A percentile compares a stretch with the other conserved stretches of the same genome.
Evolutionary conservation across 345 rosid genomes (phyloP).

Genomic region (Euphorbia peplus): DNA sequence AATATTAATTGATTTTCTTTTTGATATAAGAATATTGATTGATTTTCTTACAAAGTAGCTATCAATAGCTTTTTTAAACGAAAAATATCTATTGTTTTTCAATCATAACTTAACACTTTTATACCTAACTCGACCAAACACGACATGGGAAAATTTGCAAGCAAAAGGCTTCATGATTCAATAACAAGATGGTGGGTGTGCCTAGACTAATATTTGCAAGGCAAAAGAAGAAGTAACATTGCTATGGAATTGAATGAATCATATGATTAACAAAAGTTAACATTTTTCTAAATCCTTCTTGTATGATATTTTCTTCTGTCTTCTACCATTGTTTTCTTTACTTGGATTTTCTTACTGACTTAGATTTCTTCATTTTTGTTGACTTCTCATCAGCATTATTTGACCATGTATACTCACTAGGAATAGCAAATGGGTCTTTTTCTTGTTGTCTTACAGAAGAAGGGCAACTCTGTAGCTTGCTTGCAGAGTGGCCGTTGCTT

Average conservation of each 20-base stretch:
- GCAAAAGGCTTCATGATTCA: not conserved
- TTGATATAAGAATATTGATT: too few species aligned
- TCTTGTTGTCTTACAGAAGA: constrained; percentile 14
- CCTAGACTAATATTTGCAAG: constrained; percentile 3
- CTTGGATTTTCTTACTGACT: constrained; percentile 27
- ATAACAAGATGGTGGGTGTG: not conserved
- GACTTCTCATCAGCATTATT: constrained; percentile 22
- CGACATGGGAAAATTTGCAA: not conserved
- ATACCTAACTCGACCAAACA: not conserved
- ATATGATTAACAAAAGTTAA: constrained; percentile 1
- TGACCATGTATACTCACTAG: constrained; percentile 75
- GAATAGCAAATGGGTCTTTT: constrained; percentile 76
- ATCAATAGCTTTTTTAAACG: too few species aligned
- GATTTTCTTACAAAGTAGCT: too few species aligned
- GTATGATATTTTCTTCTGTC: too few species aligned
- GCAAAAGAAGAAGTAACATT: not conserved
- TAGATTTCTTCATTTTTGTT: constrained; percentile 26
- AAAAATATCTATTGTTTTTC: too few species aligned
- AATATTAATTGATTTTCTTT: too few species aligned
- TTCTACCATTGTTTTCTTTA: not conserved
- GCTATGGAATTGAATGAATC: not conserved
- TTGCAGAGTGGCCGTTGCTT: constrained; percentile 40
- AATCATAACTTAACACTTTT: too few species aligned
- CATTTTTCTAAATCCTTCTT: too few species aligned
- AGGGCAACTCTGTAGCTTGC: constrained; percentile 41